These are phyloP conservation scores for Thymus mandschuricus DNA, from an alignment of 257 asterid species.

Conservation along the genomic window DNA sequence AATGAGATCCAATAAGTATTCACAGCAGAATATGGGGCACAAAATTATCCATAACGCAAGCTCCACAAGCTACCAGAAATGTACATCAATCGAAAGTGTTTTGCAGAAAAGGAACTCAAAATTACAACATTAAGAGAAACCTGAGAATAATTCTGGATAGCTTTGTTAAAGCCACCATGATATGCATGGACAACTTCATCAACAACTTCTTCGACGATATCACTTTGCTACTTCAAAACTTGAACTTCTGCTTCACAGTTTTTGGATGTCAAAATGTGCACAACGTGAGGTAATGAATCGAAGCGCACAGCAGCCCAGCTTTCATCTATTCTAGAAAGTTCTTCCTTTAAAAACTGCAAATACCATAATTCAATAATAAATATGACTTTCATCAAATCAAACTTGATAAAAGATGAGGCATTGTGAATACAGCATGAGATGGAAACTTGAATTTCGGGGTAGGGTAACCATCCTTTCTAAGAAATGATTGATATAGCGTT, in stretches of 20 bases:
- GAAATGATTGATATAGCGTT: slow-evolving; percentile 15
- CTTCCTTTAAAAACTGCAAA: slow-evolving; percentile 83
- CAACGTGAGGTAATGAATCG: slow-evolving; percentile 97
- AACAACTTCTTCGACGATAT: slow-evolving; percentile 92
- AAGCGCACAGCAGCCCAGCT: slow-evolving; percentile 98
- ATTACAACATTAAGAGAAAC: slow-evolving; percentile 44
- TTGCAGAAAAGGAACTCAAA: slow-evolving; percentile 25
- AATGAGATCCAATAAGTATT: background rate
- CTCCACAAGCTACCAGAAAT: slow-evolving; percentile 24
- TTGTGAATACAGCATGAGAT: slow-evolving; percentile 18
- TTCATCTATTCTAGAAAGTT: slow-evolving; percentile 86
- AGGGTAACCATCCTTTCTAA: background rate
- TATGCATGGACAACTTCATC: slow-evolving; percentile 99
- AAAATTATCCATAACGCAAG: slow-evolving; percentile 4
- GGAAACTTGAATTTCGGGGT: background rate
- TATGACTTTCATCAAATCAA: background rate
- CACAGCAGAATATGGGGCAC: slow-evolving; percentile 11
- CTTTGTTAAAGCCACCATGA: slow-evolving; percentile 98
- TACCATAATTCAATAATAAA: slow-evolving; percentile 31
- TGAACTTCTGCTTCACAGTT: slow-evolving; percentile 90
- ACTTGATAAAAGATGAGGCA: background rate
- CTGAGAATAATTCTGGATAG: slow-evolving; percentile 99
- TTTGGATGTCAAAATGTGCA: slow-evolving; percentile 94
- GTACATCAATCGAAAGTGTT: slow-evolving; percentile 22
- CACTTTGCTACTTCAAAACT: slow-evolving; percentile 91